Conservation (phyloP, 2,329 filamentous ascomycete species). For the Nigrospora osmanthi region DNA sequence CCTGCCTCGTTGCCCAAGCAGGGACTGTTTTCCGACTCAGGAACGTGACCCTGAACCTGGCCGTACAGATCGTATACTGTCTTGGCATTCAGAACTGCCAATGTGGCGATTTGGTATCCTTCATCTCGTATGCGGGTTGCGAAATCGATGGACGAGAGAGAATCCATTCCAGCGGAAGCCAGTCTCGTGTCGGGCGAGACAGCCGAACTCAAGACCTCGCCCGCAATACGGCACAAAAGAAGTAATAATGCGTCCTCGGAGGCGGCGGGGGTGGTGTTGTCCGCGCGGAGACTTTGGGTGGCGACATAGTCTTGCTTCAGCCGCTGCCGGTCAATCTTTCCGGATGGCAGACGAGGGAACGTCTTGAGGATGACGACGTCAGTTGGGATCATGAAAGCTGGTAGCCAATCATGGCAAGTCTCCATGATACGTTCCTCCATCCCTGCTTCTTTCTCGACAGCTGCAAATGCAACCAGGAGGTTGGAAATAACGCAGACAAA, state of each 20-base stretch:
- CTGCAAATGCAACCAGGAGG: conserved; percentile 68
- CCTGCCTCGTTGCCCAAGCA: too few relatives aligned
- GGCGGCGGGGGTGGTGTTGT: too few relatives aligned
- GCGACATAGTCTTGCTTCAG: conserved; percentile 47
- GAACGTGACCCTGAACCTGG: background rate
- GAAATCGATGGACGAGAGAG: conserved; percentile 37
- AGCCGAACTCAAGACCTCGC: conserved; percentile 14
- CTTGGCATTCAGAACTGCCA: conserved; percentile 53
- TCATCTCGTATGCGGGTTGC: conserved; percentile 53
- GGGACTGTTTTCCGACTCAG: too few relatives aligned
- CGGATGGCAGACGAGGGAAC: conserved; percentile 72
- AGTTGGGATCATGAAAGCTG: conserved; percentile 73
- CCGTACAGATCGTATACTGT: conserved; percentile 22
- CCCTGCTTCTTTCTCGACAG: conserved; percentile 33
- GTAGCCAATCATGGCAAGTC: conserved; percentile 67
- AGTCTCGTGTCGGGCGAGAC: conserved; percentile 21
- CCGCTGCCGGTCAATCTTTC: conserved; percentile 68
- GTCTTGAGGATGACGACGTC: conserved; percentile 57
- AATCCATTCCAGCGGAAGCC: conserved; percentile 28
- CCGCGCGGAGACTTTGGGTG: too few relatives aligned
- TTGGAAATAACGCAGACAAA: conserved; percentile 61
- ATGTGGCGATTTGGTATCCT: conserved; percentile 47
- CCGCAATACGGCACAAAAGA: conserved; percentile 21
- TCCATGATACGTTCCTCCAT: conserved; percentile 39
- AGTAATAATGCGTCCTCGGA: too few relatives aligned